Base-by-base conservation (phyloP, 2,329 filamentous ascomycete species). In the Chaetomium olivaceum region DNA sequence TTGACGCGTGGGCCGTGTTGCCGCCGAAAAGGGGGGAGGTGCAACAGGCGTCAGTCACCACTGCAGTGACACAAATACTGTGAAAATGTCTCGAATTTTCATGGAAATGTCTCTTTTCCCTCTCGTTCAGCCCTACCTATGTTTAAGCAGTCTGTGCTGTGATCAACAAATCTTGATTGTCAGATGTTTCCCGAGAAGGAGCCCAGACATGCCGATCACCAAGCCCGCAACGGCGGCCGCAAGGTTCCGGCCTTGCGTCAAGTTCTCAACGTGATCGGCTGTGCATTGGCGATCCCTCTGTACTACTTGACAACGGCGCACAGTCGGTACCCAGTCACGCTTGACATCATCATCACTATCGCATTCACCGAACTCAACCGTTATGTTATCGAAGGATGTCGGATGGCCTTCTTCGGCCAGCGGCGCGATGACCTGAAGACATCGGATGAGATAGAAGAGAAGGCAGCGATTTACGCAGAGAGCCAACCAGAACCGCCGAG, bases 281-380 rank as follows among this genome's bases (percentile, higher is more conserved):
- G 66, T 23, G 8, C 57, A 14, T 23, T 65, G 25, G 63, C 63
- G 16, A 23, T 67, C 33, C 62, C 62, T 3, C 25, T 65, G 12
- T 65, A 63, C 21, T 62, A 61, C 21, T 16, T 63, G 2, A 61
- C 62, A 6, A 67, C 66, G 3, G 66, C 61, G 4, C 62, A 65
- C 60, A 65, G 55, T 50, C 59, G 60, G 21, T 67, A 63, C 21
- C 66, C 66, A 3, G 57, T 67, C 2, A 65, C 66, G 2, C 39
- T 67, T 3, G 66, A 67, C 21, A 60, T 67, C 25, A 16, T 67
- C 56, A 61, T 67, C 56, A 67, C 66, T 19, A 67, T 67, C 21
- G 66, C 63, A 7, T 54, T 67, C 5, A 63, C 66, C 11, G 66
- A 67, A 48, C 46, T 67, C 14, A 67, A 65, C 52, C 66, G 66